Conservation (phyloP, 2,329 filamentous ascomycete genomes). For the Aspergillus fructus region DNA sequence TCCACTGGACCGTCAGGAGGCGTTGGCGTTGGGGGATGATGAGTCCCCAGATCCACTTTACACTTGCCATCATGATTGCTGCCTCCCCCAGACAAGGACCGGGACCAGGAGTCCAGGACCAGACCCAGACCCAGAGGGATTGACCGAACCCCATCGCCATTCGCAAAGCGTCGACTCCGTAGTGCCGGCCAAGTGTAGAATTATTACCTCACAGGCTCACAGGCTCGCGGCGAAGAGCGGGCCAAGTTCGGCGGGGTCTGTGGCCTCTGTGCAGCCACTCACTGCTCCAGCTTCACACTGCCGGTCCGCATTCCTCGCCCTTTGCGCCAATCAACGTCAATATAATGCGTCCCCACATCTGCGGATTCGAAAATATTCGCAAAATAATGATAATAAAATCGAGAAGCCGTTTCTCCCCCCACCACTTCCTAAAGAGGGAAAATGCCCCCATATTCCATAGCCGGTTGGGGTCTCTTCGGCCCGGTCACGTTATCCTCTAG, state of each 20-base stretch:
- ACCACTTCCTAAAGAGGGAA: not conserved
- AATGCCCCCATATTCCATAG: constrained; percentile 1
- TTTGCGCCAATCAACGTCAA: not conserved
- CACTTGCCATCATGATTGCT: constrained; percentile 14
- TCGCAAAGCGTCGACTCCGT: not conserved
- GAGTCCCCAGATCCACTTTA: constrained; percentile 23
- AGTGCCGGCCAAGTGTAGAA: constrained; percentile 9
- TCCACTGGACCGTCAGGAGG: constrained; percentile 17
- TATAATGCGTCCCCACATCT: not conserved
- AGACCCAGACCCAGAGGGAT: not conserved
- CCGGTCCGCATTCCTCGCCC: not conserved
- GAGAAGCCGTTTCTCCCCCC: constrained; percentile 12
- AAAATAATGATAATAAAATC: not conserved
- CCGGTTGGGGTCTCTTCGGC: constrained; percentile 19
- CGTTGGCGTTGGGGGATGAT: constrained; percentile 22
- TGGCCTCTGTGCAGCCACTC: constrained; percentile 13
- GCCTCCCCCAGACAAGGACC: constrained; percentile 31
- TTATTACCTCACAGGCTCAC: constrained; percentile 8
- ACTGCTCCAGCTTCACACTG: constrained; percentile 11
- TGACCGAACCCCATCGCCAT: not conserved
- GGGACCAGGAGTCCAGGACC: constrained; percentile 3
- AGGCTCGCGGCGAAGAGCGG: constrained; percentile 13
- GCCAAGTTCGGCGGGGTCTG: constrained; percentile 19
- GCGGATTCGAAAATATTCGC: not conserved
- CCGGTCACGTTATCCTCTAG: constrained; percentile 28